Percentiles rank a stretch among this genome's conserved stretches.
These are phyloP conservation scores for Fusarium falciforme DNA, from an alignment of 2,329 filamentous ascomycete genomes.

Conservation along the genomic window DNA sequence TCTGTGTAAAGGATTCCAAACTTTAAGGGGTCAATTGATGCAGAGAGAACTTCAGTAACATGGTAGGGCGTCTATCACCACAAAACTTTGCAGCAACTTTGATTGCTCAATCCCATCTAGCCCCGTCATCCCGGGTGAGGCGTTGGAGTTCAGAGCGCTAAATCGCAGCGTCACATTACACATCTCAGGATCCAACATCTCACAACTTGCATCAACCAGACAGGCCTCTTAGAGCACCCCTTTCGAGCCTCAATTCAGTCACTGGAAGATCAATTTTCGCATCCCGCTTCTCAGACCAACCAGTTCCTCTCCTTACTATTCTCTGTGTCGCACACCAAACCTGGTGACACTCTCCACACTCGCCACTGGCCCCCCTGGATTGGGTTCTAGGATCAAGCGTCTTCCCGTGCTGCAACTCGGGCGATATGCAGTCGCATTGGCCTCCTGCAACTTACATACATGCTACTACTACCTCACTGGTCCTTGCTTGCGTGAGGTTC, in stretches of 20 bases:
- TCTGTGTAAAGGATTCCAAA: neutral
- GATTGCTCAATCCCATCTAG: neutral
- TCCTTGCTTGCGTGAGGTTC: slow-evolving; percentile 24
- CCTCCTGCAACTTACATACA: slow-evolving; percentile 13
- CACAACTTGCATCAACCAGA: slow-evolving; percentile 3
- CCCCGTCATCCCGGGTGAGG: slow-evolving; percentile 19
- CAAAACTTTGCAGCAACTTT: neutral
- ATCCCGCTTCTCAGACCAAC: slow-evolving; percentile 5
- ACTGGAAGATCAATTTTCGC: neutral
- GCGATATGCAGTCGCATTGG: slow-evolving; percentile 24
- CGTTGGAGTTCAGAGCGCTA: slow-evolving; percentile 10
- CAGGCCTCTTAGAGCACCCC: slow-evolving; percentile 10
- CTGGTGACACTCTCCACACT: slow-evolving; percentile 13
- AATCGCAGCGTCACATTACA: slow-evolving; percentile 28
- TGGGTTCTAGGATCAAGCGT: neutral
- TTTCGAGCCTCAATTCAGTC: neutral
- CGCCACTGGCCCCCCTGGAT: slow-evolving; percentile 18
- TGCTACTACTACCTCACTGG: slow-evolving; percentile 20
- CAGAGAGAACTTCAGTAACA: neutral
- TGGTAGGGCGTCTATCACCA: neutral
- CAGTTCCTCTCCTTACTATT: neutral
- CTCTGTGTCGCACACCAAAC: slow-evolving; percentile 22
- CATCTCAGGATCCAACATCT: slow-evolving; percentile 22
- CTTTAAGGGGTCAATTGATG: slow-evolving; percentile 1
- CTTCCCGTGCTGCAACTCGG: slow-evolving; percentile 19